Conservation (phyloP, 805 yeast species). For the Sungouiella thailandica region DNA sequence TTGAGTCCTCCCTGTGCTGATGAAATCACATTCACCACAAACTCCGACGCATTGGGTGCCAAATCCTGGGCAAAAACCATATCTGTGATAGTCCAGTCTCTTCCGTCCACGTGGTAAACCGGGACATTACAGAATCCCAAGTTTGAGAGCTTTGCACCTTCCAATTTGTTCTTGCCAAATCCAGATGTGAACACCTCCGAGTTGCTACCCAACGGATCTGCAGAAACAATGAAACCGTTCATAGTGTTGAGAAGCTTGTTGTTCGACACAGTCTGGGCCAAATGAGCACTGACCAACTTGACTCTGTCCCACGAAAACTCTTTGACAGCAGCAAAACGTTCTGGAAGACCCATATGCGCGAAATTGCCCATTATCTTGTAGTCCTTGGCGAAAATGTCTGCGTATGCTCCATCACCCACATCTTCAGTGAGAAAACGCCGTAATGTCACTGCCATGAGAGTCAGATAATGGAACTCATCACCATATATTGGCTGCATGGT, state of each 20-base stretch:
- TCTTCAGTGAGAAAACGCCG: slow-evolving; percentile 19
- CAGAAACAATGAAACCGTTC: slow-evolving; percentile 15
- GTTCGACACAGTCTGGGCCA: slow-evolving; percentile 17
- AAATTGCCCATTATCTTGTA: slow-evolving; percentile 28
- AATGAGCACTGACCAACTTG: slow-evolving; percentile 14
- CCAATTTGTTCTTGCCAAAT: slow-evolving; percentile 24
- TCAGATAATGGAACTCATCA: slow-evolving; percentile 17
- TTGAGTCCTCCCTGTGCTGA: slow-evolving; percentile 30
- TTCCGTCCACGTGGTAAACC: slow-evolving; percentile 3
- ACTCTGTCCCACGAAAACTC: slow-evolving; percentile 32
- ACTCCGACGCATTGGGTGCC: slow-evolving; percentile 31
- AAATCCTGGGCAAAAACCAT: slow-evolving; percentile 34
- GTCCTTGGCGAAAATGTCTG: slow-evolving; percentile 11
- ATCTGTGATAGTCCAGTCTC: slow-evolving; percentile 24
- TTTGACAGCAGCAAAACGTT: slow-evolving; percentile 25
- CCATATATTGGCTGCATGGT: slow-evolving; percentile 28
- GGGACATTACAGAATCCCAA: slow-evolving; percentile 29
- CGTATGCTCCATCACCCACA: slow-evolving; percentile 12
- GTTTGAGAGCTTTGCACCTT: slow-evolving; percentile 32
- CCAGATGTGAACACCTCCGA: slow-evolving; percentile 17
- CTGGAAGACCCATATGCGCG: slow-evolving; percentile 30
- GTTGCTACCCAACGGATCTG: slow-evolving; percentile 13
- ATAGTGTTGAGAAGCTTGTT: slow-evolving; percentile 19
- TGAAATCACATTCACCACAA: slow-evolving; percentile 28
- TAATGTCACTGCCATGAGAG: slow-evolving; percentile 30